phyloP scores from a whole-genome alignment of 106 monocot genomes.

The Dactylorhiza incarnata region DNA sequence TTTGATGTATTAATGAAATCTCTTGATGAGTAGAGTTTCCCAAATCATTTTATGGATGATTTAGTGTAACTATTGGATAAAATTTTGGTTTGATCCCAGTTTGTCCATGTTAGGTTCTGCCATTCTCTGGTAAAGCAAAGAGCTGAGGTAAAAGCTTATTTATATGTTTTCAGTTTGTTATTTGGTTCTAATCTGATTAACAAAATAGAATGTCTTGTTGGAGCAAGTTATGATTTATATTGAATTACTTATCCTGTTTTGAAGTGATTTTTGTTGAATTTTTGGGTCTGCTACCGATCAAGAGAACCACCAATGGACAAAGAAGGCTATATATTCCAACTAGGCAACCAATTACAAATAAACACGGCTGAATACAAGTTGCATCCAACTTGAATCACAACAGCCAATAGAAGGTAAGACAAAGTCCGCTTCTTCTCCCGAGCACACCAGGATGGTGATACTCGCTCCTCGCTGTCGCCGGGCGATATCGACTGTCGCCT shows the following conservation, averaged over 20 bases:
- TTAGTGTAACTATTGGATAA: not conserved
- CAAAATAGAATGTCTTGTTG: not conserved
- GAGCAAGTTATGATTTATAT: not conserved
- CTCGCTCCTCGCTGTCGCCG: too few species aligned
- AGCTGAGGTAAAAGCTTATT: not conserved
- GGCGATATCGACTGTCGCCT: too few species aligned
- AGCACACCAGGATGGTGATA: too few species aligned
- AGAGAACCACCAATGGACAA: too few species aligned
- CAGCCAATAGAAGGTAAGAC: too few species aligned
- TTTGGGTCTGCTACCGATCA: too few species aligned
- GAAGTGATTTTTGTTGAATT: not conserved
- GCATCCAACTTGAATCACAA: too few species aligned
- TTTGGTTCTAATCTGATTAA: not conserved
- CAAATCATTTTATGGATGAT: conserved; percentile 1
- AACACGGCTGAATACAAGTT: too few species aligned
- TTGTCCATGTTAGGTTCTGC: not conserved
- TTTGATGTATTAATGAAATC: not conserved
- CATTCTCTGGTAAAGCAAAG: not conserved
- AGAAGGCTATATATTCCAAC: too few species aligned
- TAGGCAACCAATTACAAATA: too few species aligned
- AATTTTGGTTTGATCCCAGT: not conserved
- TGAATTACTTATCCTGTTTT: not conserved
- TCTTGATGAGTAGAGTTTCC: not conserved
- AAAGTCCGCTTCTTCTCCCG: too few species aligned
- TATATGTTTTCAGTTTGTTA: not conserved